Percentiles rank a stretch among this genome's conserved stretches.
These are phyloP conservation scores for Canariomyces notabilis DNA, from an alignment of 2,329 filamentous ascomycete genomes.

Conservation along the genomic window DNA sequence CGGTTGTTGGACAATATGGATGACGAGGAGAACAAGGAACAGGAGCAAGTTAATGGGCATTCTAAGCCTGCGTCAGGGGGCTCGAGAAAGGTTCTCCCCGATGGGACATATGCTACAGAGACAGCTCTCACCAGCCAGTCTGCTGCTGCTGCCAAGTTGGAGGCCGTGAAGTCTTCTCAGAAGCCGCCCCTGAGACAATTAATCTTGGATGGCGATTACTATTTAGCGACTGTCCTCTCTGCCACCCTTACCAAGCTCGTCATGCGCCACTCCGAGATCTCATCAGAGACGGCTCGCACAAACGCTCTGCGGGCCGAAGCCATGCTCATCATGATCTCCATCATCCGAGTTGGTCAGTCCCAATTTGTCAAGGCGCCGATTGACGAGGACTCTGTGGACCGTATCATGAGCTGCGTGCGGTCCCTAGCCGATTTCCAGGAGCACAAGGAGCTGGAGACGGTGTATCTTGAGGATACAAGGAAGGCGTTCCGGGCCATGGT, in stretches of 20 bases:
- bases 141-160: slow-evolving; percentile 80
- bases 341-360: slow-evolving; percentile 96
- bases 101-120: slow-evolving; percentile 96
- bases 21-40: slow-evolving; percentile 56
- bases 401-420: slow-evolving; percentile 95
- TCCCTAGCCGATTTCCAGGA: slow-evolving; percentile 85
- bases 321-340: slow-evolving; percentile 99
- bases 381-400: slow-evolving; percentile 96
- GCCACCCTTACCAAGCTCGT: slow-evolving; percentile 95
- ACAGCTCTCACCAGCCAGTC: slow-evolving; percentile 92
- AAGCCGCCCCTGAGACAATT: slow-evolving; percentile 93
- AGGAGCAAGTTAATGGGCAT: slow-evolving; percentile 71
- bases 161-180: slow-evolving; percentile 93
- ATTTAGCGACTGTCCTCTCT: slow-evolving; percentile 88
- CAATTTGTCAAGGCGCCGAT: slow-evolving; percentile 97
- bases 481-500: slow-evolving; percentile 98
- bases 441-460: slow-evolving; percentile 84
- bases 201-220: slow-evolving; percentile 96
- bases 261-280: slow-evolving; percentile 94
- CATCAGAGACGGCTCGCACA: slow-evolving; percentile 75
- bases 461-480: slow-evolving; percentile 90
- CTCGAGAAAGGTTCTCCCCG: slow-evolving; percentile 86
- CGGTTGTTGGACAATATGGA: slow-evolving; percentile 82
- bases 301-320: slow-evolving; percentile 94
- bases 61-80: slow-evolving; percentile 70